A percentile compares a stretch with the other conserved stretches of the same genome.
Evolutionary conservation across 139 green algal species (phyloP).

Genomic region (Ettlia oleoabundans): DNA sequence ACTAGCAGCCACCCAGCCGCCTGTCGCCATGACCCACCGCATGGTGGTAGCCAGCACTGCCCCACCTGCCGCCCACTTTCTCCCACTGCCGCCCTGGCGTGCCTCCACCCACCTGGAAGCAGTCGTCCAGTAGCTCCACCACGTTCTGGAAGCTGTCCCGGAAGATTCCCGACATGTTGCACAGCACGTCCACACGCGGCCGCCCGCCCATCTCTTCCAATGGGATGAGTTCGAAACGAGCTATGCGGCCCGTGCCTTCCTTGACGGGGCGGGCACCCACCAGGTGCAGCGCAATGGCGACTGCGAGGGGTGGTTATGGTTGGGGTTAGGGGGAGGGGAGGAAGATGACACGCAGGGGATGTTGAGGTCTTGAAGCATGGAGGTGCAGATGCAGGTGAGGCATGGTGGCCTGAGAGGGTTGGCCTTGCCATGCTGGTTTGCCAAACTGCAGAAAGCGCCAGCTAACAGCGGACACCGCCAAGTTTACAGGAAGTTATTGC

Average conservation of each 20-base stretch:
- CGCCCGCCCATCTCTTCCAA: conserved; percentile 72
- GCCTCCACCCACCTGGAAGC: conserved; percentile 69
- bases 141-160: conserved; percentile 90
- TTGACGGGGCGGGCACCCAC: conserved; percentile 86
- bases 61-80: background rate
- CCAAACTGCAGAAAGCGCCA: too few species aligned
- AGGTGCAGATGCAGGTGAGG: too few species aligned
- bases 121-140: conserved; percentile 96
- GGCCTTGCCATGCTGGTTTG: too few species aligned
- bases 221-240: conserved; percentile 83
- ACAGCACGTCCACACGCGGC: conserved; percentile 93
- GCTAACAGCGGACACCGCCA: background rate
- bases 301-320: conserved; percentile 8
- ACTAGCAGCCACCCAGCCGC: too few species aligned
- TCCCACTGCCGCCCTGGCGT: background rate
- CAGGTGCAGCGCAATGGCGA: conserved; percentile 89
- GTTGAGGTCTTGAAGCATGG: too few species aligned
- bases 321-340: background rate
- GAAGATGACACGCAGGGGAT: too few species aligned
- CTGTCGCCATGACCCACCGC: too few species aligned
- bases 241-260: conserved; percentile 89
- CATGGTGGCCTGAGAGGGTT: too few species aligned
- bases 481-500: background rate
- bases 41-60: too few species aligned
- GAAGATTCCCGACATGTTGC: conserved; percentile 98